phyloP scores from a whole-genome alignment of 83 land plant species.

The Picea abies region DNA sequence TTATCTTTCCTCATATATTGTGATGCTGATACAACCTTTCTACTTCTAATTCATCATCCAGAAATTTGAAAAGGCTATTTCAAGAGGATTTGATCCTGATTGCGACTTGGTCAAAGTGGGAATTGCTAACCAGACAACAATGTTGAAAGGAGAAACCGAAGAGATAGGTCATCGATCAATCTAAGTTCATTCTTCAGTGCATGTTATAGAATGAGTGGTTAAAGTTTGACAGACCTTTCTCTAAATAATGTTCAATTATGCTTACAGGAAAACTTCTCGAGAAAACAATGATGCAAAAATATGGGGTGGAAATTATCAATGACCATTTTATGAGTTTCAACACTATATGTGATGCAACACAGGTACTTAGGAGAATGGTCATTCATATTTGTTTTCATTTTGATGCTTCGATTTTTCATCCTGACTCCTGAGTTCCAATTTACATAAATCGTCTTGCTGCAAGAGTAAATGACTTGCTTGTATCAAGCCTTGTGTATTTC shows the following conservation, averaged over 20 bases:
- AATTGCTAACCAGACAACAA: slow-evolving; percentile 55
- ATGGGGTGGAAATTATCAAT: slow-evolving; percentile 40
- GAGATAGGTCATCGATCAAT: slow-evolving; percentile 34
- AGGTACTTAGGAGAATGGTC: slow-evolving; percentile 17
- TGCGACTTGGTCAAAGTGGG: slow-evolving; percentile 39
- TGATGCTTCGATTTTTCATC: background rate
- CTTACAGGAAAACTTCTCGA: slow-evolving; percentile 42
- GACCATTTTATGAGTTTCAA: slow-evolving; percentile 55
- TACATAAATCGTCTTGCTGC: too few species aligned
- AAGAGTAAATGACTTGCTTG: background rate
- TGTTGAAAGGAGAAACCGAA: slow-evolving; percentile 54
- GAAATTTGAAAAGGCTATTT: slow-evolving; percentile 46
- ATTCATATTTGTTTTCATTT: background rate
- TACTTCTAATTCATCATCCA: slow-evolving; percentile 10
- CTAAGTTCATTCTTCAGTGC: background rate
- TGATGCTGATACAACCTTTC: too few species aligned
- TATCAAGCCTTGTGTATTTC: background rate
- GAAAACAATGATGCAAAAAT: slow-evolving; percentile 52
- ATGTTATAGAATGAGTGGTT: background rate
- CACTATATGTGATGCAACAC: slow-evolving; percentile 56
- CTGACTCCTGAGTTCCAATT: too few species aligned
- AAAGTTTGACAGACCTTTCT: slow-evolving; percentile 7
- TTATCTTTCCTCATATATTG: background rate
- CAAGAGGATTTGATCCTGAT: slow-evolving; percentile 46
- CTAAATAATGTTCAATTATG: background rate